These are phyloP conservation scores for Fraxinus ornus DNA, from an alignment of 305 asterid species.

Conservation along the genomic window DNA sequence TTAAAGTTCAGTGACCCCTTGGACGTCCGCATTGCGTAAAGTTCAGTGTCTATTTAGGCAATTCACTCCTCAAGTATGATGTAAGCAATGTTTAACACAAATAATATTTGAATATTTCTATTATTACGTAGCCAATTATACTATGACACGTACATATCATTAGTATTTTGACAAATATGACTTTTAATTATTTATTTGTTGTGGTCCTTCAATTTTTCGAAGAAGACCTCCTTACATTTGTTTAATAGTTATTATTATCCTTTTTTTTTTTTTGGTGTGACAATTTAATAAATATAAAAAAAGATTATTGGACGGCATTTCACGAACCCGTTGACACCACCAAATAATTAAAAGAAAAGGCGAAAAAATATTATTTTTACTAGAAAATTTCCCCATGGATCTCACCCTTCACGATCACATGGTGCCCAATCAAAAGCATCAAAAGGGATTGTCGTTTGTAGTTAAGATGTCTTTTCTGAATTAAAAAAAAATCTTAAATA, in stretches of 20 bases:
- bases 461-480: not conserved
- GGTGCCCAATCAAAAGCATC: not conserved
- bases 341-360: not conserved
- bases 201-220: not conserved
- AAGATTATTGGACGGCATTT: not conserved
- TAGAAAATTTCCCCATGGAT: not conserved
- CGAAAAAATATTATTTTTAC: not conserved
- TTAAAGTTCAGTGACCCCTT: too few relatives aligned
- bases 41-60: too few relatives aligned
- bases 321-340: not conserved
- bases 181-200: too few relatives aligned
- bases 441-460: not conserved
- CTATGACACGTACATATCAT: too few relatives aligned
- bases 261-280: not conserved
- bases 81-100: too few relatives aligned
- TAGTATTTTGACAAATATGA: too few relatives aligned
- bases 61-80: too few relatives aligned
- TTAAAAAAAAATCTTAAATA: not conserved
- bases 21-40: too few relatives aligned
- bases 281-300: not conserved
- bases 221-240: not conserved
- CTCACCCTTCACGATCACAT: not conserved
- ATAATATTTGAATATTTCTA: too few relatives aligned
- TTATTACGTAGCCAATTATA: too few relatives aligned
- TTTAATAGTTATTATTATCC: too few relatives aligned